These are phyloP conservation scores for Populus tremula DNA, from an alignment of 345 rosid genomes.

Conservation along the genomic window DNA sequence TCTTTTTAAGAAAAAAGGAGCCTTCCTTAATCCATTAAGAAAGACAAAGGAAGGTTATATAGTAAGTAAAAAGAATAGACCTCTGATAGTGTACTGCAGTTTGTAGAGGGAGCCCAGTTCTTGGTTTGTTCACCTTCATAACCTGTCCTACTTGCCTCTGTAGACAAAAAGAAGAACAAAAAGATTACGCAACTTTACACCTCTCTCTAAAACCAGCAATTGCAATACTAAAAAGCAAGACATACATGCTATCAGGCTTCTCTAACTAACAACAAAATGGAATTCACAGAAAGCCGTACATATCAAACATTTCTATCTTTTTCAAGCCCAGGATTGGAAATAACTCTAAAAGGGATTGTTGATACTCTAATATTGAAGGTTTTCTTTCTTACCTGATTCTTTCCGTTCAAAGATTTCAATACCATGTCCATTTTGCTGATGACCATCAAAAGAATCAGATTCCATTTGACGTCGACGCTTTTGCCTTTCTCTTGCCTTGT, in stretches of 20 bases:
- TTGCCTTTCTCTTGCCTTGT: slow-evolving; percentile 89
- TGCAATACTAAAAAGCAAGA: slow-evolving; percentile 14
- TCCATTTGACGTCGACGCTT: slow-evolving; percentile 88
- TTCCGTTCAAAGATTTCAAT: slow-evolving; percentile 48
- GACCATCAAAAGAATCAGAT: slow-evolving; percentile 25
- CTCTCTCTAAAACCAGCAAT: slow-evolving; percentile 23
- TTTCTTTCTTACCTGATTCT: slow-evolving; percentile 39
- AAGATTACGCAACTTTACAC: slow-evolving; percentile 43
- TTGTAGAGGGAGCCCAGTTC: slow-evolving; percentile 63
- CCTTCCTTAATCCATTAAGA: not conserved
- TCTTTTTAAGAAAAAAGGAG: not conserved
- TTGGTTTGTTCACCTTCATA: slow-evolving; percentile 68
- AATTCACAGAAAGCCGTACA: slow-evolving; percentile 18
- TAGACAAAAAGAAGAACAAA: slow-evolving; percentile 40
- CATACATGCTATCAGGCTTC: not conserved
- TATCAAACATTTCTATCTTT: slow-evolving; percentile 14
- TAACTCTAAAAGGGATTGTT: slow-evolving; percentile 1
- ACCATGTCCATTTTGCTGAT: slow-evolving; percentile 22
- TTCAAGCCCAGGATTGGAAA: not conserved
- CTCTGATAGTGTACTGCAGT: slow-evolving; percentile 74
- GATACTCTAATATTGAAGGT: no score
- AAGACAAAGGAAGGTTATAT: slow-evolving; percentile 10
- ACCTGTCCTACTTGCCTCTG: slow-evolving; percentile 49
- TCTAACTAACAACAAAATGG: slow-evolving; percentile 20
- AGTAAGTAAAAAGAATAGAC: slow-evolving; percentile 33